These are phyloP conservation scores for Sophora flavescens DNA, from an alignment of 306 rosid species.

Conservation along the genomic window DNA sequence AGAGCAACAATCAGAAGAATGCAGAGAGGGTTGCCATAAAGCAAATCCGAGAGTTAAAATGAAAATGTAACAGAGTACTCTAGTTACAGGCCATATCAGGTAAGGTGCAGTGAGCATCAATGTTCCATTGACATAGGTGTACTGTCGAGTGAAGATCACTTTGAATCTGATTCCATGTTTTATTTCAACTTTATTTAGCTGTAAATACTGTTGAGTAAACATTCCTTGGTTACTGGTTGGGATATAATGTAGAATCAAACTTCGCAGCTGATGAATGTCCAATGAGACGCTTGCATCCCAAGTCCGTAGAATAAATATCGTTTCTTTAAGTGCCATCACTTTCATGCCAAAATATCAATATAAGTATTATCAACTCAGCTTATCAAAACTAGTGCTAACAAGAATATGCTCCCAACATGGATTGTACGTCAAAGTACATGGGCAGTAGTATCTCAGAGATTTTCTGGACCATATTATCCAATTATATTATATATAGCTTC, in stretches of 20 bases:
- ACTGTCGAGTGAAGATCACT: slow-evolving; percentile 34
- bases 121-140: background rate
- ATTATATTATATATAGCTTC: no score
- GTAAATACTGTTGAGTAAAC: slow-evolving; percentile 47
- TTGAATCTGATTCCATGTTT: slow-evolving; percentile 45
- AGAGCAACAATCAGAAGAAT: no score
- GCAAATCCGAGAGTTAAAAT: no score
- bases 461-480: no score
- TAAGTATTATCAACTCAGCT: no score
- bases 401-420: no score
- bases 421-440: no score
- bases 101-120: background rate
- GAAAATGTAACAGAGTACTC: no score
- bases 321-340: slow-evolving; percentile 39
- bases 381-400: no score
- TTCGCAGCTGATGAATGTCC: background rate
- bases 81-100: no score
- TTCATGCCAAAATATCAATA: slow-evolving; percentile 9
- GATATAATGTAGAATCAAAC: background rate
- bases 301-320: slow-evolving; percentile 33
- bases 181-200: slow-evolving; percentile 40
- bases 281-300: background rate
- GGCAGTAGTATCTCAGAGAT: no score
- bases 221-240: slow-evolving; percentile 55
- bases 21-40: no score